Percentiles rank a stretch among this genome's conserved stretches.
Conservation (phyloP, 108 stramenopile genomes). For the Nitzschia putrida region DNA sequence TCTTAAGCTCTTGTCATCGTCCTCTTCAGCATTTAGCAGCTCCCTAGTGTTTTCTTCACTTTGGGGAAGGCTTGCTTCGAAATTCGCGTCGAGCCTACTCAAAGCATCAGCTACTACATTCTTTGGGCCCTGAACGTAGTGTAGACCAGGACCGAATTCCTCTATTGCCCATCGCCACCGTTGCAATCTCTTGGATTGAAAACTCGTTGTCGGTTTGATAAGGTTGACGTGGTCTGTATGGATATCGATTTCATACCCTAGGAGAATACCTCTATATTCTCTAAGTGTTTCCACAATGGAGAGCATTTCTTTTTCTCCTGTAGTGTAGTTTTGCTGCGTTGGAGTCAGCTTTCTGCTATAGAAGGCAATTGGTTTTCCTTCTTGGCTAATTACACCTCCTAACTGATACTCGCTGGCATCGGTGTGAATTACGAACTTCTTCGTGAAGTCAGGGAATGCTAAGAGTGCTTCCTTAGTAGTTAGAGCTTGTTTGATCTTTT, state of each 20-base stretch:
- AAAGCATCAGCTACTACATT: constrained; percentile 47
- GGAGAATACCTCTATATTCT: constrained; percentile 35
- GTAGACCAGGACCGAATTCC: constrained; percentile 37
- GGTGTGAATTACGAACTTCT: constrained; percentile 42
- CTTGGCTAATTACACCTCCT: constrained; percentile 47
- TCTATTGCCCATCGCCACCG: constrained; percentile 49
- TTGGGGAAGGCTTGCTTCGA: too few relatives aligned
- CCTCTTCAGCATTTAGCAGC: too few relatives aligned
- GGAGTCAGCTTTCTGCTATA: constrained; percentile 36
- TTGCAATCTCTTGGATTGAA: constrained; percentile 9
- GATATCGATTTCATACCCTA: constrained; percentile 22
- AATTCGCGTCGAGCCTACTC: too few relatives aligned
- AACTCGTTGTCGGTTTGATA: background rate
- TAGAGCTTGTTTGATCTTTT: background rate
- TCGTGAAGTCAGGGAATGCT: constrained; percentile 35
- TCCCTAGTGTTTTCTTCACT: too few relatives aligned
- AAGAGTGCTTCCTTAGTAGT: constrained; percentile 15
- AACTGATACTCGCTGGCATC: constrained; percentile 47
- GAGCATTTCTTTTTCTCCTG: constrained; percentile 44
- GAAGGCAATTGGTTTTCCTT: constrained; percentile 45
- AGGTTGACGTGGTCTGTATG: constrained; percentile 17
- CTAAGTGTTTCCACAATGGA: constrained; percentile 31
- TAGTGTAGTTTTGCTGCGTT: constrained; percentile 46
- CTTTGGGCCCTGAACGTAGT: constrained; percentile 30
- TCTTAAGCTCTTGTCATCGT: too few relatives aligned